A percentile compares a stretch with the other conserved stretches of the same genome.
These are phyloP conservation scores for Trametes coccinea DNA, from an alignment of 768 basidiomycete genomes.

Conservation along the genomic window DNA sequence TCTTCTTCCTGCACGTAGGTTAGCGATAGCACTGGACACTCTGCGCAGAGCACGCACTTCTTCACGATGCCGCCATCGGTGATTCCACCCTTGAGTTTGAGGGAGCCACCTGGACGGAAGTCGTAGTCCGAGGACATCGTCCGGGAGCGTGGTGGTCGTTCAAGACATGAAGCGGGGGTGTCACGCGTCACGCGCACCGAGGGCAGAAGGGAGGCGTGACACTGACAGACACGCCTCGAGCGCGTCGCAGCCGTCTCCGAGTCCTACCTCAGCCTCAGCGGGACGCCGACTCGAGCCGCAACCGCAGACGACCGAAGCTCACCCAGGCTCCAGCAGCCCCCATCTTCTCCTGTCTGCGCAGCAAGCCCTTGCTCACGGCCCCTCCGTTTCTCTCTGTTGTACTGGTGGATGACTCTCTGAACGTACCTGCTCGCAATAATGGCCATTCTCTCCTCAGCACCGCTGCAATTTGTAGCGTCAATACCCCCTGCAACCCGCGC, in stretches of 20 bases:
- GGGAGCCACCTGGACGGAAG: slow-evolving; percentile 81
- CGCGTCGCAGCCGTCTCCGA: slow-evolving; percentile 8
- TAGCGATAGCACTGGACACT: slow-evolving; percentile 14
- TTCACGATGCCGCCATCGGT: slow-evolving; percentile 79
- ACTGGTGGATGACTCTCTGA: slow-evolving; percentile 16
- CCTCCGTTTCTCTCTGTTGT: slow-evolving; percentile 10
- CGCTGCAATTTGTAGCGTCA: slow-evolving; percentile 64
- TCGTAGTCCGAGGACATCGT: slow-evolving; percentile 79
- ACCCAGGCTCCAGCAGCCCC: slow-evolving; percentile 1
- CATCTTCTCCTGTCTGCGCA: not conserved
- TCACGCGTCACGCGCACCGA: slow-evolving; percentile 27
- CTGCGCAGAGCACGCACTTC: slow-evolving; percentile 53
- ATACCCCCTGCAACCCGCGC: slow-evolving; percentile 79
- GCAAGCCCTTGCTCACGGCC: slow-evolving; percentile 3
- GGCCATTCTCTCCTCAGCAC: slow-evolving; percentile 72
- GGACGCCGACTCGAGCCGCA: not conserved
- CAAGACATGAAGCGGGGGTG: slow-evolving; percentile 24
- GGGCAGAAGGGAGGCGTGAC: slow-evolving; percentile 20
- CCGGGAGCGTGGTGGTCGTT: slow-evolving; percentile 23
- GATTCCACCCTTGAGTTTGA: slow-evolving; percentile 86
- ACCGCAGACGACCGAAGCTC: not conserved
- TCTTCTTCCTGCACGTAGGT: slow-evolving; percentile 73
- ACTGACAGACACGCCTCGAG: slow-evolving; percentile 6
- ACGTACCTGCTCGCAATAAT: slow-evolving; percentile 38
- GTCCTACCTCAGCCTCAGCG: not conserved